Conservation (phyloP, 768 basidiomycete species). For the Fibroporia radiculosa region DNA sequence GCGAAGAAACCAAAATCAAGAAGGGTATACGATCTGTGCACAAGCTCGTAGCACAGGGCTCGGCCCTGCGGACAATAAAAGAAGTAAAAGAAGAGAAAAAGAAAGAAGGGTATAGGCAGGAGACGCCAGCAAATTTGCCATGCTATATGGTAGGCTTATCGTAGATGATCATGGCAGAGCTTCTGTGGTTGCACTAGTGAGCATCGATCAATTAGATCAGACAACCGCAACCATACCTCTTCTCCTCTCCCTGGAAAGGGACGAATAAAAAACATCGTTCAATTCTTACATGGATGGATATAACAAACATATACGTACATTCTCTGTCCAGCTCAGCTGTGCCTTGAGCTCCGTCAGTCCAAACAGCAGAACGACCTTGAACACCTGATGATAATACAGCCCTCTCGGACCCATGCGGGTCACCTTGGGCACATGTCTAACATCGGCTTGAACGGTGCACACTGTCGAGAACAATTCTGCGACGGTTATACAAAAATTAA, state of each 20-base stretch:
- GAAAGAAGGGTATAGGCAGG: no score
- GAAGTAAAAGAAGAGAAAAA: no score
- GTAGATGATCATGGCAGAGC: no score
- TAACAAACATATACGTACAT: constrained; percentile 9
- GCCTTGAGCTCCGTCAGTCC: constrained; percentile 42
- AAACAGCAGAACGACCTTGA: constrained; percentile 34
- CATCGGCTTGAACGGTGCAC: constrained; percentile 27
- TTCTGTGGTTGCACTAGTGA: no score
- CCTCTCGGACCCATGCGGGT: constrained; percentile 4
- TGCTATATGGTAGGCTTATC: no score
- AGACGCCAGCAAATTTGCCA: no score
- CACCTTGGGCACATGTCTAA: constrained; percentile 15
- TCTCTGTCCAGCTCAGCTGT: constrained; percentile 36
- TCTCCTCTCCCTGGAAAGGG: background rate
- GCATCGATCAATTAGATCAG: no score
- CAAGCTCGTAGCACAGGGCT: no score
- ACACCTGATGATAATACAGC: constrained; percentile 24
- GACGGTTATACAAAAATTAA: background rate
- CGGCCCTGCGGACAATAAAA: background rate
- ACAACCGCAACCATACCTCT: no score
- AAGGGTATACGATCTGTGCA: no score
- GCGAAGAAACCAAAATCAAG: no score
- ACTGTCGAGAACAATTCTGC: constrained; percentile 27
- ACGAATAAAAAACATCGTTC: background rate
- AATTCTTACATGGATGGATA: background rate